Percentiles rank a stretch among this genome's conserved stretches.
These are phyloP conservation scores for Cytospora paraplurivora DNA, from an alignment of 2,329 filamentous ascomycete genomes.

Conservation along the genomic window DNA sequence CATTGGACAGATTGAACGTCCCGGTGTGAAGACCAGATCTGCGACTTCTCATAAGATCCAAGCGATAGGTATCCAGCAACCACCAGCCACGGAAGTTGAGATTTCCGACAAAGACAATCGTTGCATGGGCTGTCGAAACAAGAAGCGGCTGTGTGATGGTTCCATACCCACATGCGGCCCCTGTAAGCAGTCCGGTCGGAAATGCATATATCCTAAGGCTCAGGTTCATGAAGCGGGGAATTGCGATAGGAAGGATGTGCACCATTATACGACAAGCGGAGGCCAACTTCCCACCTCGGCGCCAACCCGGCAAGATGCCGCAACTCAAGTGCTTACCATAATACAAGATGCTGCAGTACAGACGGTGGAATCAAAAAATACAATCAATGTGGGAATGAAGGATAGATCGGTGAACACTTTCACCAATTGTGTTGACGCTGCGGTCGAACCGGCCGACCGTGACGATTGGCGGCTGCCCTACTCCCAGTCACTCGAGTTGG, in stretches of 20 bases:
- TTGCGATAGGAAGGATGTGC: background rate
- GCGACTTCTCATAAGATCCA: background rate
- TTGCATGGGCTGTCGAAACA: conserved; percentile 20
- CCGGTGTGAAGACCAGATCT: conserved; percentile 2
- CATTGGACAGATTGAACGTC: background rate
- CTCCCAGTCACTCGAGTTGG: background rate
- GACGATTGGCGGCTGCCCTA: background rate
- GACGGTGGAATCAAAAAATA: background rate
- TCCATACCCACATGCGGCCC: conserved; percentile 16
- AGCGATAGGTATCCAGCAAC: background rate
- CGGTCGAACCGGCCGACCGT: background rate
- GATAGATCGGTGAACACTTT: background rate
- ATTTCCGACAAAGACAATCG: background rate
- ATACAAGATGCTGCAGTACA: background rate
- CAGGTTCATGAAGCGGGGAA: background rate
- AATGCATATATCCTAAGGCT: conserved; percentile 1
- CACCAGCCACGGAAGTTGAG: background rate
- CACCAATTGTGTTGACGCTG: background rate
- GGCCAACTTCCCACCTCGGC: no score
- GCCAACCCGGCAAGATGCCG: background rate
- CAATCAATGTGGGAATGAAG: background rate
- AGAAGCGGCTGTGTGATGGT: conserved; percentile 5
- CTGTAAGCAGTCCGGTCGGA: conserved; percentile 1
- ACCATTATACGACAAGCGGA: background rate
- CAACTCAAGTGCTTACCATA: background rate